Evolutionary conservation across 352 stramenopile genomes (phyloP).

Genomic region (Blastocystis sp.): DNA sequence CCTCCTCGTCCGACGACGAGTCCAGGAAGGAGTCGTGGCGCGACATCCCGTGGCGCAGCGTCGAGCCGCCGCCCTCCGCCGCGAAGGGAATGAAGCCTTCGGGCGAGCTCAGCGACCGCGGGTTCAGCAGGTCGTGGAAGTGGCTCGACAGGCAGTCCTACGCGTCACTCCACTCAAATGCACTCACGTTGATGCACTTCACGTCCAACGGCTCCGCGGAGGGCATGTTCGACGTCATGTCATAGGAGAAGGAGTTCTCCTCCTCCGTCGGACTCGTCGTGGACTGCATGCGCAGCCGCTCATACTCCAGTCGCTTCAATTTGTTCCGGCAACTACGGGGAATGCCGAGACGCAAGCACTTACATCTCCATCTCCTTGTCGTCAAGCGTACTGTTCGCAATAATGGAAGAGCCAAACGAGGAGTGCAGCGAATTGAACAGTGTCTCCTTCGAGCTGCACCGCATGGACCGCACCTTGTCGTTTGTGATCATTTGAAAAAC

Average conservation of each 20-base stretch:
- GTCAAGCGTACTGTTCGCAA: neutral
- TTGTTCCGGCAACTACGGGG: slow-evolving; percentile 15
- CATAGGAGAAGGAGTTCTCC: neutral
- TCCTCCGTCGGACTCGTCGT: neutral
- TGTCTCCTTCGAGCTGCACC: neutral
- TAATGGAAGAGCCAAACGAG: neutral
- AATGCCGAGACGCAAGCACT: neutral
- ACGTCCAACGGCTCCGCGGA: slow-evolving; percentile 22
- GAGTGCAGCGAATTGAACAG: neutral
- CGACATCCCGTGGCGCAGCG: neutral
- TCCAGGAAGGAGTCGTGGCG: neutral
- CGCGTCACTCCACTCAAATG: neutral
- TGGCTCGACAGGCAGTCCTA: slow-evolving; percentile 64
- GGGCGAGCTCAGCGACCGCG: neutral
- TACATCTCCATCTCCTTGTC: slow-evolving; percentile 45
- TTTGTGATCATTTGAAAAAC: slow-evolving; percentile 48
- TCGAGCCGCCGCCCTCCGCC: neutral
- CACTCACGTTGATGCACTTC: slow-evolving; percentile 50
- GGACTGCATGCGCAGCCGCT: neutral
- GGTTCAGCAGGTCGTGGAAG: slow-evolving; percentile 56
- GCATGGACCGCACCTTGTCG: slow-evolving; percentile 11
- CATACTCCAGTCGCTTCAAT: slow-evolving; percentile 47
- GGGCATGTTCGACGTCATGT: neutral
- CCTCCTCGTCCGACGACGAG: neutral
- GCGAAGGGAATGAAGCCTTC: neutral